Percentiles rank a stretch among this genome's conserved stretches.
phyloP scores from a whole-genome alignment of 2,329 filamentous ascomycete species.

The Xylaria sp. region DNA sequence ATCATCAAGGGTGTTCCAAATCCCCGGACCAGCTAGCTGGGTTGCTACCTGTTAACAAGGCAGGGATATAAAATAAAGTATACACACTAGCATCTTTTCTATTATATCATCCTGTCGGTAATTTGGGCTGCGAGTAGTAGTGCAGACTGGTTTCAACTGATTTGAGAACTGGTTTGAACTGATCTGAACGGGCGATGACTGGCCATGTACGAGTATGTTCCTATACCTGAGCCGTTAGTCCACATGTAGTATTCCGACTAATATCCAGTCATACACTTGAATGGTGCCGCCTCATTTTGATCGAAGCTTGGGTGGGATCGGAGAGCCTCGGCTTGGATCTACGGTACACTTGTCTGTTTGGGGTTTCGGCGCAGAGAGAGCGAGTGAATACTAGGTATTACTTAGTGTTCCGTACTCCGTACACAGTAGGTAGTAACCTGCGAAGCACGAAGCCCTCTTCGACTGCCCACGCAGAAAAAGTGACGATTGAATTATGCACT shows the following conservation, averaged over 20 bases:
- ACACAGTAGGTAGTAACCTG: too few relatives aligned
- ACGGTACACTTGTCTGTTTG: not conserved
- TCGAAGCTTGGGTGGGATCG: slow-evolving; percentile 5
- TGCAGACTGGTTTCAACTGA: not conserved
- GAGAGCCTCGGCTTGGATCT: slow-evolving; percentile 5
- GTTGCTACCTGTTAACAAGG: not conserved
- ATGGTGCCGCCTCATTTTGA: slow-evolving; percentile 1
- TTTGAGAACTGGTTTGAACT: not conserved
- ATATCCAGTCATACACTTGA: not conserved
- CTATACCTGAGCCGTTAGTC: not conserved
- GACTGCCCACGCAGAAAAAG: not conserved
- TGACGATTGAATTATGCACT: not conserved
- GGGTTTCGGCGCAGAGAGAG: not conserved
- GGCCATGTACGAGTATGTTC: not conserved
- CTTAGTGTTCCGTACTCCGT: too few relatives aligned
- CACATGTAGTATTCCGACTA: not conserved
- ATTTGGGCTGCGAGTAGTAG: not conserved
- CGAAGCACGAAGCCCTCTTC: too few relatives aligned
- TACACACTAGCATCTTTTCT: not conserved
- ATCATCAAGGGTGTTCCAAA: slow-evolving; percentile 8
- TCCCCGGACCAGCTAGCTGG: slow-evolving; percentile 5
- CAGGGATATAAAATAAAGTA: not conserved
- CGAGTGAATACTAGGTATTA: not conserved
- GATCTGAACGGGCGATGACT: too few relatives aligned
- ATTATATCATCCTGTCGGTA: not conserved